Conservation (phyloP, 768 basidiomycete genomes). For the Royoungia palumana region DNA sequence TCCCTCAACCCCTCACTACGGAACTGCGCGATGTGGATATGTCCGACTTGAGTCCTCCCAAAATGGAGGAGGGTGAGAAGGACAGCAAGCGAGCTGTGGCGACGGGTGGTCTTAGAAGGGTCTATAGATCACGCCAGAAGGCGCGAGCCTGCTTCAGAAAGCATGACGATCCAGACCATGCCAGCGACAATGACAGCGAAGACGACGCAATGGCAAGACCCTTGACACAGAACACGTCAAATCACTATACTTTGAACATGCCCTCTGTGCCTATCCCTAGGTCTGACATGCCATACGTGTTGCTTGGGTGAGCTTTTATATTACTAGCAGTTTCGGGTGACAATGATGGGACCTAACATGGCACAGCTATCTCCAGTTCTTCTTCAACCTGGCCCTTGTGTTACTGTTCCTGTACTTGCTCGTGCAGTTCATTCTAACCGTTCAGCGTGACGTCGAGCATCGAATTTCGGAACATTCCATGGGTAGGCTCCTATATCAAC, state of each 20-base stretch:
- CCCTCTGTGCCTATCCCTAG: conserved; percentile 53
- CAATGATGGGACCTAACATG: conserved; percentile 15
- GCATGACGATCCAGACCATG: conserved; percentile 32
- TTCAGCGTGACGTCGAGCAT: conserved; percentile 86
- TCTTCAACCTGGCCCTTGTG: conserved; percentile 86
- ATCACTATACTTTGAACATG: conserved; percentile 84
- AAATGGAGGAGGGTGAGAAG: conserved; percentile 38
- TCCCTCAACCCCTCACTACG: conserved; percentile 41
- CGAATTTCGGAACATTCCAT: conserved; percentile 85
- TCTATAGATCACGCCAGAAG: conserved; percentile 60
- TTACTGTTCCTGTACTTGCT: conserved; percentile 81
- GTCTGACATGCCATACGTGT: conserved; percentile 73
- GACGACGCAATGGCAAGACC: conserved; percentile 40
- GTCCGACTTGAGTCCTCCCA: conserved; percentile 65
- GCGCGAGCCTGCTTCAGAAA: conserved; percentile 32
- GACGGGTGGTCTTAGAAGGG: conserved; percentile 60
- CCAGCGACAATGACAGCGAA: conserved; percentile 47
- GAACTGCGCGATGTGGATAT: conserved; percentile 73
- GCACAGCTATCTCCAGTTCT: conserved; percentile 84
- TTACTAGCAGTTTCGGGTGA: neutral
- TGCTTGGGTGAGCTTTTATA: conserved; percentile 66
- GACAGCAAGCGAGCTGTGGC: conserved; percentile 52
- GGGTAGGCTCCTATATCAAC: conserved; percentile 45
- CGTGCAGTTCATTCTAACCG: conserved; percentile 82
- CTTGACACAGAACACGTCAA: conserved; percentile 56